Evolutionary conservation across 179 eudicot genomes (phyloP).

Genomic region (Beta corolliflora): DNA sequence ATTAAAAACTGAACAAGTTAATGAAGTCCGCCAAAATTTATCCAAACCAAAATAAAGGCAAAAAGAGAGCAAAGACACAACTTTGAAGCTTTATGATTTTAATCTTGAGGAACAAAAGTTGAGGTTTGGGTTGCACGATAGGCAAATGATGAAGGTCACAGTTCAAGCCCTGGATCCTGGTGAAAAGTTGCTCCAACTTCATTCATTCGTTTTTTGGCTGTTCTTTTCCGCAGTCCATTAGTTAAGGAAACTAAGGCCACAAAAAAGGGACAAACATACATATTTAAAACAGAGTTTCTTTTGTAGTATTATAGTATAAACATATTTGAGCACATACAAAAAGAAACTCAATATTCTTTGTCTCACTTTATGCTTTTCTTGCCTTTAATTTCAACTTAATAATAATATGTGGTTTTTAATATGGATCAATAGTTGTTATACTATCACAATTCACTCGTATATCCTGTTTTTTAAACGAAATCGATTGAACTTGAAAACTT

Average conservation of each 20-base stretch:
- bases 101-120: not conserved
- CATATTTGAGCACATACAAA: not conserved
- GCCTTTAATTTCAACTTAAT: too few relatives aligned
- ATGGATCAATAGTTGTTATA: too few relatives aligned
- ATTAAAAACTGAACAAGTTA: not conserved
- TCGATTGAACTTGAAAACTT: too few relatives aligned
- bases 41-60: not conserved
- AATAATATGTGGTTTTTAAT: too few relatives aligned
- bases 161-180: slow-evolving; percentile 1
- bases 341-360: not conserved
- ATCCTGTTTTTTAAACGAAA: too few relatives aligned
- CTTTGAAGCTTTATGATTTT: not conserved
- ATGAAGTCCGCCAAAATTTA: slow-evolving; percentile 15
- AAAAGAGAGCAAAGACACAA: not conserved
- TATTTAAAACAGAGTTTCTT: not conserved
- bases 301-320: not conserved
- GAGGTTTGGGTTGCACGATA: slow-evolving; percentile 9
- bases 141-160: slow-evolving; percentile 11
- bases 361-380: too few relatives aligned
- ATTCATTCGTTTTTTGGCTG: not conserved
- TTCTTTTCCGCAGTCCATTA: slow-evolving; percentile 2
- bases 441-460: too few relatives aligned
- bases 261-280: not conserved
- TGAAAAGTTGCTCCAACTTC: not conserved
- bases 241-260: not conserved